These are phyloP conservation scores for Glarea lozoyensis DNA, from an alignment of 495 filamentous ascomycete genomes.

Conservation along the genomic window DNA sequence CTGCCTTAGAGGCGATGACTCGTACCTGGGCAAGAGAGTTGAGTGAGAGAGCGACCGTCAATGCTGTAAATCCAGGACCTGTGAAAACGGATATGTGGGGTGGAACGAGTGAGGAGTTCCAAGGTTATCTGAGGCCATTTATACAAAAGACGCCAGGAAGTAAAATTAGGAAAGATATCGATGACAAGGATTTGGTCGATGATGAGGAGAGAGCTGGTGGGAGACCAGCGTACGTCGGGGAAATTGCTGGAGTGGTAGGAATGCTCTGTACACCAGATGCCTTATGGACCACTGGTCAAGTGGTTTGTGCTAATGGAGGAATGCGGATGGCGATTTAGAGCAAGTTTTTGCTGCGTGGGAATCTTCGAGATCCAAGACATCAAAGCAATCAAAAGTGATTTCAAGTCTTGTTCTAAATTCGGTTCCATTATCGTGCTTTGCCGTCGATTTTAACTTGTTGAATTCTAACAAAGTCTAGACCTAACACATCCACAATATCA, in stretches of 20 bases:
- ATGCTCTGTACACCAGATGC: slow-evolving; percentile 72
- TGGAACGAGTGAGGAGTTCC: slow-evolving; percentile 31
- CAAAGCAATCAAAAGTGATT: too few species aligned
- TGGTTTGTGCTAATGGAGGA: slow-evolving; percentile 83
- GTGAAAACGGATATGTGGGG: slow-evolving; percentile 66
- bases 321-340: slow-evolving; percentile 44
- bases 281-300: slow-evolving; percentile 75
- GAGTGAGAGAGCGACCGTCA: slow-evolving; percentile 69
- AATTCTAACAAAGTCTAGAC: too few species aligned
- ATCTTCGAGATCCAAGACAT: too few species aligned
- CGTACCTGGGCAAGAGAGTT: slow-evolving; percentile 81
- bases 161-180: slow-evolving; percentile 43
- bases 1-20: slow-evolving; percentile 86
- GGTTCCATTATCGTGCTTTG: too few species aligned
- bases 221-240: slow-evolving; percentile 57
- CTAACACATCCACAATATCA: too few species aligned
- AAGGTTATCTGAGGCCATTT: slow-evolving; percentile 35
- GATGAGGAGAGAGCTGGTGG: slow-evolving; percentile 58
- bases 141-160: slow-evolving; percentile 61
- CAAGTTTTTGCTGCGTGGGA: background rate
- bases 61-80: slow-evolving; percentile 82
- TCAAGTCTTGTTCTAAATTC: too few species aligned
- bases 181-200: slow-evolving; percentile 48
- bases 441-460: too few species aligned
- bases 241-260: slow-evolving; percentile 77